phyloP scores from a whole-genome alignment of 2,329 filamentous ascomycete species.

The Geoglossum cookeanum region DNA sequence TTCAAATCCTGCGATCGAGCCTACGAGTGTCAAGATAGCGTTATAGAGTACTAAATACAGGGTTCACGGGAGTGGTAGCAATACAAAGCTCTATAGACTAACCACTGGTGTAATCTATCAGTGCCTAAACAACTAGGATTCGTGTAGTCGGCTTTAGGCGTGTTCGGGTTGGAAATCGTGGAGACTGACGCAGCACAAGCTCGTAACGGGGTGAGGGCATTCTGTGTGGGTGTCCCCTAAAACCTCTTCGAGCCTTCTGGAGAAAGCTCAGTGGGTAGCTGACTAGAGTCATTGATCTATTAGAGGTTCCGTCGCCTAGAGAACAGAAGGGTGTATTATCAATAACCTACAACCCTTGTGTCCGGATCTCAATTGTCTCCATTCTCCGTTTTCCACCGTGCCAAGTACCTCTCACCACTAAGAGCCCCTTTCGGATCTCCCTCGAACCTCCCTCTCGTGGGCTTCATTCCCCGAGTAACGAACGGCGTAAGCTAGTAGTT shows the following conservation, averaged over 20 bases:
- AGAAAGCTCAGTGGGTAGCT: no score
- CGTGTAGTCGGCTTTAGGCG: neutral
- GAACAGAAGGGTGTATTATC: neutral
- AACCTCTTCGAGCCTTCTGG: no score
- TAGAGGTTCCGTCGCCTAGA: neutral
- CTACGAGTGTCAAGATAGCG: neutral
- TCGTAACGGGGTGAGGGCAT: neutral
- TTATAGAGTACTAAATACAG: no score
- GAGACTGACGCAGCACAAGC: neutral
- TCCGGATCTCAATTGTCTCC: conserved; percentile 24
- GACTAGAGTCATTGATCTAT: neutral
- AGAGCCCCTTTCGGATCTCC: conserved; percentile 35
- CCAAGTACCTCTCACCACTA: conserved; percentile 41
- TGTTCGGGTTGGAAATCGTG: neutral
- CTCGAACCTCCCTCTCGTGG: conserved; percentile 32
- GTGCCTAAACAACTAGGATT: no score
- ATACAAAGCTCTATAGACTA: neutral
- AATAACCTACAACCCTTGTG: neutral
- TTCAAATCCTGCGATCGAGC: neutral
- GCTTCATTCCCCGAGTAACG: conserved; percentile 41
- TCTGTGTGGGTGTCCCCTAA: neutral
- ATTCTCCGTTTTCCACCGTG: conserved; percentile 49
- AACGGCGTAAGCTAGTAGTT: conserved; percentile 54
- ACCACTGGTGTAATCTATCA: no score
- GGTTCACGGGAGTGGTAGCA: no score